Conservation (phyloP, 345 rosid genomes). For the Syzygium oleosum region DNA sequence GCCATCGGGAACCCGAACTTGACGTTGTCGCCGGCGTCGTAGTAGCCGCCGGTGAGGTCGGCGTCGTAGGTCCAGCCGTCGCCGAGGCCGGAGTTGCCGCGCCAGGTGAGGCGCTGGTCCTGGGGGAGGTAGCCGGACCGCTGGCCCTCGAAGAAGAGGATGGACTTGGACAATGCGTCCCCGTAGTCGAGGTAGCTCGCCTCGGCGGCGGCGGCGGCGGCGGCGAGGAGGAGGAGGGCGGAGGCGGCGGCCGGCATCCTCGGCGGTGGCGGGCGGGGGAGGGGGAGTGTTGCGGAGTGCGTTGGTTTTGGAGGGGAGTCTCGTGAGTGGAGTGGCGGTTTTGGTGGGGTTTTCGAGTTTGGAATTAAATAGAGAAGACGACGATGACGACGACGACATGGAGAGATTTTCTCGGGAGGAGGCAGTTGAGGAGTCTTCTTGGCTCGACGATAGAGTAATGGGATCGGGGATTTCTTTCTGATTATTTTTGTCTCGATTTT, state of each 20-base stretch:
- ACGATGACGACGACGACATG: background rate
- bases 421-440: background rate
- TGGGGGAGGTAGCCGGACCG: constrained; percentile 45
- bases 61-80: constrained; percentile 26
- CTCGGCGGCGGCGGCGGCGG: background rate
- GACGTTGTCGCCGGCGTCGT: constrained; percentile 84
- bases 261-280: background rate
- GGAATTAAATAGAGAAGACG: background rate
- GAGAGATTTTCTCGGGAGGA: background rate
- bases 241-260: background rate
- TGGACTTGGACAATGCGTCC: constrained; percentile 39
- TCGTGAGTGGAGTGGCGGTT: background rate
- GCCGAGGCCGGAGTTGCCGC: constrained; percentile 40
- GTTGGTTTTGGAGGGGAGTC: background rate
- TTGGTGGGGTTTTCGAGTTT: background rate
- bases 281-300: background rate
- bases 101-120: constrained; percentile 38
- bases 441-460: background rate
- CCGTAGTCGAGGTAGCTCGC: constrained; percentile 24
- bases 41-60: constrained; percentile 67
- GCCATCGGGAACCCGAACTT: constrained; percentile 87
- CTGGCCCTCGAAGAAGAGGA: constrained; percentile 59
- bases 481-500: background rate
- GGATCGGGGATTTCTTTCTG: background rate
- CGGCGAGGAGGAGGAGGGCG: background rate